Conservation (phyloP, 2,329 filamentous ascomycete species). For the Chaetomium sp. region DNA sequence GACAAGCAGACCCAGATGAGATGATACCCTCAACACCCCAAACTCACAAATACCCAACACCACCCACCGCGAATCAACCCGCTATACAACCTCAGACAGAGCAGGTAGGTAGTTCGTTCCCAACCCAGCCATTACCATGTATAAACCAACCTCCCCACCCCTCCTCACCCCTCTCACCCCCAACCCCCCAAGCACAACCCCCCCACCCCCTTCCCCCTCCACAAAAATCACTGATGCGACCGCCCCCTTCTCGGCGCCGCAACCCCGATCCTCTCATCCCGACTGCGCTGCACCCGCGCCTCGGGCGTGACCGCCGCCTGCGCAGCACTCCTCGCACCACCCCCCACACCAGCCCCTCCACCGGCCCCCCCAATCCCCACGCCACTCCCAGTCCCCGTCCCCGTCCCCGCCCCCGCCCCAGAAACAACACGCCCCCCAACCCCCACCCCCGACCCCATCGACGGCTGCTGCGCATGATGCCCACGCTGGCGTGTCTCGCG, state of each 20-base stretch:
- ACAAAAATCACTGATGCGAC: conserved; percentile 10
- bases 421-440: not conserved
- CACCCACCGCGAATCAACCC: not conserved
- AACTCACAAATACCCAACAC: not conserved
- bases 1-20: not conserved
- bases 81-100: not conserved
- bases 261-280: conserved; percentile 40
- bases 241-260: conserved; percentile 31
- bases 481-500: conserved; percentile 1
- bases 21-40: not conserved
- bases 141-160: not conserved
- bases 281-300: conserved; percentile 36
- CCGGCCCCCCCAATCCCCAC: not conserved
- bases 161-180: not conserved
- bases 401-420: not conserved
- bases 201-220: not conserved
- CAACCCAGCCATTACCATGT: not conserved
- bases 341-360: not conserved
- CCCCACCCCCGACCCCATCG: not conserved
- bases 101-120: not conserved
- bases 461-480: not conserved
- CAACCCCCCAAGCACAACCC: too few species aligned
- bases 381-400: too few species aligned
- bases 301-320: conserved; percentile 34
- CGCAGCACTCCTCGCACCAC: not conserved